Conservation (phyloP, 495 filamentous ascomycete genomes). For the Annulohypoxylon moriforme region DNA sequence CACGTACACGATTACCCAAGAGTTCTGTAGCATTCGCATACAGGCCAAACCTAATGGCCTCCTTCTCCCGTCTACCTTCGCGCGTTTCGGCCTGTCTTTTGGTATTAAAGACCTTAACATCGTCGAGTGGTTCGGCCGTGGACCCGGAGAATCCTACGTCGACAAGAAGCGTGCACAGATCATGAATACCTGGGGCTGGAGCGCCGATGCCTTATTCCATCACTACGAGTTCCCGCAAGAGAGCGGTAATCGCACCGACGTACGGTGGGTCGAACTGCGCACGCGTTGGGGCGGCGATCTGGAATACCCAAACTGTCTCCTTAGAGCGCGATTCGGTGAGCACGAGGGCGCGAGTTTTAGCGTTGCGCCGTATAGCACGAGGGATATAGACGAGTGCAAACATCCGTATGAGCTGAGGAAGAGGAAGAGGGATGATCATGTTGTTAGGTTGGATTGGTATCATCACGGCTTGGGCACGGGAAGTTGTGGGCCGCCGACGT, state of each 20-base stretch:
- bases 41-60: slow-evolving; percentile 53
- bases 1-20: slow-evolving; percentile 64
- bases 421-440: slow-evolving; percentile 59
- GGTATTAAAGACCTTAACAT: slow-evolving; percentile 54
- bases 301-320: slow-evolving; percentile 45
- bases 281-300: slow-evolving; percentile 42
- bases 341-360: slow-evolving; percentile 63
- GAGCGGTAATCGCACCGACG: slow-evolving; percentile 70
- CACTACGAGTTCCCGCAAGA: slow-evolving; percentile 78
- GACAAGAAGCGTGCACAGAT: slow-evolving; percentile 71
- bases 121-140: slow-evolving; percentile 71
- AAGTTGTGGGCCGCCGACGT: slow-evolving; percentile 62
- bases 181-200: slow-evolving; percentile 61
- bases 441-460: slow-evolving; percentile 70
- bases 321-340: slow-evolving; percentile 55
- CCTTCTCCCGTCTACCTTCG: slow-evolving; percentile 65
- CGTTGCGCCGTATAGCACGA: slow-evolving; percentile 62
- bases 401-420: slow-evolving; percentile 70
- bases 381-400: slow-evolving; percentile 64
- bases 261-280: slow-evolving; percentile 65
- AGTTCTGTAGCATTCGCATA: slow-evolving; percentile 58
- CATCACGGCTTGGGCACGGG: slow-evolving; percentile 67
- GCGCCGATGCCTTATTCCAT: slow-evolving; percentile 60
- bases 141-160: slow-evolving; percentile 70
- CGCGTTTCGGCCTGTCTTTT: slow-evolving; percentile 68